A percentile compares a stretch with the other conserved stretches of the same genome.
Conservation (phyloP, 208 protist species). For the Spongospora subterranea region DNA sequence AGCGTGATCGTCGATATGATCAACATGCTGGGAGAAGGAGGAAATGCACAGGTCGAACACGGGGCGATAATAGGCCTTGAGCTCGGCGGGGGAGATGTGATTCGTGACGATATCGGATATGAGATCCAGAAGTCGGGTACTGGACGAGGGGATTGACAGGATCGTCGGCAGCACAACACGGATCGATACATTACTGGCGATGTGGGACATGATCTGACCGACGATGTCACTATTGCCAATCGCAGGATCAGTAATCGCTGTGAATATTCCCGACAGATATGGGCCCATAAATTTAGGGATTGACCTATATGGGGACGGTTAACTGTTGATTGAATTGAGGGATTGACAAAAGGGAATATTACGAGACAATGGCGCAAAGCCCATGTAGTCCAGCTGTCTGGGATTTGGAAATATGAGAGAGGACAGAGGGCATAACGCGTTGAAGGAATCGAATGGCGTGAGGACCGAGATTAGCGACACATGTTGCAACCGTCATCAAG, state of each 20-base stretch:
- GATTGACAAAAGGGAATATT: background rate
- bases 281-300: conserved; percentile 14
- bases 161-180: background rate
- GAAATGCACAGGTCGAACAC: conserved; percentile 2
- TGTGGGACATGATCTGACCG: background rate
- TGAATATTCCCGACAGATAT: background rate
- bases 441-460: background rate
- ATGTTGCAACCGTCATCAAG: background rate
- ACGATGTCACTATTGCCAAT: background rate
- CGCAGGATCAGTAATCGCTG: background rate
- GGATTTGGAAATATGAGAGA: background rate
- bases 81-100: background rate
- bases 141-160: background rate
- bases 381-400: background rate
- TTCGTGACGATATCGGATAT: background rate
- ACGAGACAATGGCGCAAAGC: conserved; percentile 10
- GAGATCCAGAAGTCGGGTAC: background rate
- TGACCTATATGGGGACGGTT: no score
- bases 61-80: background rate
- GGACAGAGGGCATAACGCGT: background rate
- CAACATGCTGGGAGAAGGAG: background rate
- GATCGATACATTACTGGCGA: background rate
- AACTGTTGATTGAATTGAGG: background rate
- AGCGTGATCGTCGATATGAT: background rate
- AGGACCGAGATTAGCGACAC: background rate